Base-by-base conservation (phyloP, 805 yeast species). In the Pichia paraexigua region DNA sequence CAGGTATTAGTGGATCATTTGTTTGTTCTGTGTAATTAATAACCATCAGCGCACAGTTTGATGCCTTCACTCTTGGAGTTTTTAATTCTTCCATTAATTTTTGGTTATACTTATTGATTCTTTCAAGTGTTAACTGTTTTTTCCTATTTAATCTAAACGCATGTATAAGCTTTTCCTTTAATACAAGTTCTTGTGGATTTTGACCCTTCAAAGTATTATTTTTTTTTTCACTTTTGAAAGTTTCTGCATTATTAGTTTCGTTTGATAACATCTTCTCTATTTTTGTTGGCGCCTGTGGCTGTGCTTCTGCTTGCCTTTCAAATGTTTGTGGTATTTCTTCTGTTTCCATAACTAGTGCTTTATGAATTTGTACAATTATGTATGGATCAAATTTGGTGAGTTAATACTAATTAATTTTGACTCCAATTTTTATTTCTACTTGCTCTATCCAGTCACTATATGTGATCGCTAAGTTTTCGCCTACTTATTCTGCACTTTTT, bases 61-160 rank as follows among this genome's bases (percentile, higher is more conserved):
- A 80, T 10, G 86, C 83, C 32, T 82, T 79, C 2, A 82, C 79
- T 54, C 90, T 69, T 13, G 83, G 82, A 49, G 78, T 67, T 3
- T 73, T 62, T 40, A 85, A 62, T 43, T 79, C 75, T 28, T 74
- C 74, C 56, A 73, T 75, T 39, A 85, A 64, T 54, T 77, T 78
- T 4, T 65, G 60, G 58, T 82, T 83, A 32, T 82, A 70, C 58
- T 82, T 83, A 46, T 72, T 74, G 35, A 82, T 75, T 58, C 91
- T 71, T 60, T 78, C 80, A 44, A 85, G 68, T 63, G 83, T 85
- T 52, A 85, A 66, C 45, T 70, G 69, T 53, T 64, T 64, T 59
- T 64, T 60, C 49, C 59, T 54, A 52, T 79, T 72, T 27, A 83
- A 73, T 58, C 77, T 78, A 27, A 69, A 59, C 12, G 71, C 62